Base-by-base conservation (phyloP, 495 filamentous ascomycete species). In the Stereocaulon alpinum region DNA sequence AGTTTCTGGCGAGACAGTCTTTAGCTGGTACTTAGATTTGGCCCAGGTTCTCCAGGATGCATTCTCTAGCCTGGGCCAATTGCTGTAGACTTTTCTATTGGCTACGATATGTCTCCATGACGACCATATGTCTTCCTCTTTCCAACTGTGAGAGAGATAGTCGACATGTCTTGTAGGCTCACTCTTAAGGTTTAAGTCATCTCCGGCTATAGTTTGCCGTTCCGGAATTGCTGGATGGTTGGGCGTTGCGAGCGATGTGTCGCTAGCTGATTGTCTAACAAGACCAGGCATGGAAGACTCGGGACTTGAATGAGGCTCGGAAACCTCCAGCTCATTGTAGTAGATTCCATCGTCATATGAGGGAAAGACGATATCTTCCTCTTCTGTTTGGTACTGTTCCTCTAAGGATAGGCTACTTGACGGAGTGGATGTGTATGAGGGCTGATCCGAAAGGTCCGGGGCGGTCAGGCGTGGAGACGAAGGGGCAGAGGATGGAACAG, bases 31-130 rank as follows among this genome's bases (percentile, higher is more conserved):
- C 68, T 94, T 95, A 20, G 84, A 74, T 69, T 97, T 96, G 67
- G 88, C 83, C 93, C 93, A 98, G n/a, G 91, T 93, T 66, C 93
- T 79, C 93, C 93, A 98, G 4, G 92, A 96, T 5, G 93, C 93
- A 74, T 98, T 98, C 70, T 98, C 93, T 53, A 98, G 70, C 55
- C 93, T 77, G 11, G 85, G 82, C 29, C 86, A 78, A 67, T 98
- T 90, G 62, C 77, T 86, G 64, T 94, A 95, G 45, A 86, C 78
- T 30, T 81, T 82, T 67, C 84, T 79, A 61, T 86, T 87, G 14
- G 84, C 80, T 42, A 91, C 84, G 64, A 98, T 89, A 72, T 92
- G 89, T 59, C 89, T 83, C 93, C 93, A 98, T 3, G 92, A 96
- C 15, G 88, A 81, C 93, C 93, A 98, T 12, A 98, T 94, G 71